Evolutionary conservation across 768 basidiomycete species (phyloP).

Genomic region (Pleurotus tuoliensis): DNA sequence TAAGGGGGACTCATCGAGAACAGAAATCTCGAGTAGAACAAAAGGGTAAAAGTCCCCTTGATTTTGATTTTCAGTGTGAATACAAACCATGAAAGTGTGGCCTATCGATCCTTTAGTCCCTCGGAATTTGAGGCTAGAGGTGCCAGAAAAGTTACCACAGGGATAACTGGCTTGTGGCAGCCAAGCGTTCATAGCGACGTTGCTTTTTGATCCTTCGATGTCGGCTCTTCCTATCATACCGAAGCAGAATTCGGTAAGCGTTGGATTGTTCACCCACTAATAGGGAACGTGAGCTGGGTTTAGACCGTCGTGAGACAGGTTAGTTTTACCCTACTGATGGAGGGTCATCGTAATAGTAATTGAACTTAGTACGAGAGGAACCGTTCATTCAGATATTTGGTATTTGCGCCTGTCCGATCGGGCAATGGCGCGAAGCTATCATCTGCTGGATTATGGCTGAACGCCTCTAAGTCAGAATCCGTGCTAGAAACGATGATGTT

Average conservation of each 20-base stretch:
- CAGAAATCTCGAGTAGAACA: constrained; percentile 79
- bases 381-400: constrained; percentile 81
- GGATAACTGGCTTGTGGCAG: constrained; percentile 80
- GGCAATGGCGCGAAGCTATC: constrained; percentile 78
- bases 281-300: constrained; percentile 81
- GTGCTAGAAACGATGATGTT: constrained; percentile 72
- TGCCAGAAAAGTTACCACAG: constrained; percentile 79
- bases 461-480: constrained; percentile 82
- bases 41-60: constrained; percentile 79
- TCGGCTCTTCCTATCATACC: constrained; percentile 80
- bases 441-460: constrained; percentile 84
- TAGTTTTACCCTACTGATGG: constrained; percentile 85
- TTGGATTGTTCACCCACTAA: constrained; percentile 78
- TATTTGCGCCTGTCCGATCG: constrained; percentile 77
- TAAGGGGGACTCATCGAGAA: constrained; percentile 76
- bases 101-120: constrained; percentile 82
- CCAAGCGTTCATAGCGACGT: constrained; percentile 83
- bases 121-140: constrained; percentile 77
- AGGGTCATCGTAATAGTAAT: constrained; percentile 72
- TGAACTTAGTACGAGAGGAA: constrained; percentile 82
- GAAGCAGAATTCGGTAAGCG: constrained; percentile 78
- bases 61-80: constrained; percentile 81
- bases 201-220: constrained; percentile 82
- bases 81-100: constrained; percentile 82
- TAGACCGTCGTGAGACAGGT: constrained; percentile 83